Evolutionary conservation across 148 eudicot genomes (phyloP), one percentile per base, ranked within the genome.

Genomic region (Chenopodium berlandieri): DNA sequence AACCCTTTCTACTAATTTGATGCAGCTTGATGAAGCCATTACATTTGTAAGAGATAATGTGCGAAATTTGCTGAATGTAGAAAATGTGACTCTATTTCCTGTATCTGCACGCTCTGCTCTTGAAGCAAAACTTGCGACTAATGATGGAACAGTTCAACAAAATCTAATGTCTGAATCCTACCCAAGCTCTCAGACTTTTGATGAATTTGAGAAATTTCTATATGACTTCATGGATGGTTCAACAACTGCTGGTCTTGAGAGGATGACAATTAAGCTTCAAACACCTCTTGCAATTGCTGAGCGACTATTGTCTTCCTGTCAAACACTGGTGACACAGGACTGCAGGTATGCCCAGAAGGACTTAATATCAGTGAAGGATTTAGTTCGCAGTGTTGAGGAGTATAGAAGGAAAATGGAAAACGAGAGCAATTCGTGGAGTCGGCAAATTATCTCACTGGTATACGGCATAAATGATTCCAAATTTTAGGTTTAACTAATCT

Each of bases 51-150:
- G 88, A 79, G 93, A 94, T 71, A 96, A 92, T 82, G 83, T 92
- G 17, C 87, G 86, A 76, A 92, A 87, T 81, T 80, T 96, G 87
- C 90, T 96, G 81, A 94, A 92, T 82, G 78, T 88, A 44, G 94
- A 94, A 83, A 70, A 84, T 44, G 92, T 96, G 78, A 89, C 82
- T 66, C 71, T 96, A 50, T 96, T 86, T 84, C 97, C 99, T 86
- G 91, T 96, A 73, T 92, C 99, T 80, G 99, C 99, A 75, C 89
- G 99, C 52, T 82, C 90, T 76, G 95, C 97, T 78, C 97, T 96
- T 78, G 89, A 94, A 86, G 88, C 88, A 71, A 96, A 96, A 83
- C 92, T 96, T 82, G 88, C 87, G 34, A 81, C 86, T 76, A 69
- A 78, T 68, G 70, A 76, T 76, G 85, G 69, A 62, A 81, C 76